Evolutionary conservation across 1,284 basidiomycete genomes (phyloP).

Genomic region (Malassezia obtusa): DNA sequence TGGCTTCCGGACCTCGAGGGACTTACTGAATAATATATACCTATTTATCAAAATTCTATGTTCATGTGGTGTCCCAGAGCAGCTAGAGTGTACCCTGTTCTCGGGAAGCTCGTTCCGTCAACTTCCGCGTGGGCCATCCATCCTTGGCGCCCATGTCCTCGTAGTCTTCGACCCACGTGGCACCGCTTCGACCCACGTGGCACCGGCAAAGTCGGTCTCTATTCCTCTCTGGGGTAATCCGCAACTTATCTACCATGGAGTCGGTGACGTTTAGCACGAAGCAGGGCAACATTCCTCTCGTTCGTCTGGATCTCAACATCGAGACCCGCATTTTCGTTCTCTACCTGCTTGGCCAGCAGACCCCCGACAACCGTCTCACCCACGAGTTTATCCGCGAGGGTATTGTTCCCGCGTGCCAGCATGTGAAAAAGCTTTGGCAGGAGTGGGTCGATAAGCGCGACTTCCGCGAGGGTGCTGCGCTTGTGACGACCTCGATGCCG

Average conservation of each 20-base stretch:
- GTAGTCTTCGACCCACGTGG: too few species aligned
- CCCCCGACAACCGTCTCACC: conserved; percentile 62
- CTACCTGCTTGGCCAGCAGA: conserved; percentile 30
- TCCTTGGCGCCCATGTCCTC: too few species aligned
- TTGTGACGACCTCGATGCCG: conserved; percentile 30
- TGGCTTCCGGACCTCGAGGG: conserved; percentile 33
- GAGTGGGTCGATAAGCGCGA: conserved; percentile 31
- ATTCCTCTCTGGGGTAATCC: background rate
- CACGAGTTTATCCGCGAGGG: conserved; percentile 55
- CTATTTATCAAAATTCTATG: too few species aligned
- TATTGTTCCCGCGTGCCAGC: conserved; percentile 63
- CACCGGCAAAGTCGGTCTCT: too few species aligned
- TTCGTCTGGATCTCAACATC: conserved; percentile 20
- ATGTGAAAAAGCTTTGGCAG: conserved; percentile 70
- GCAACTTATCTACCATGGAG: conserved; percentile 1
- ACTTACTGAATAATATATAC: background rate
- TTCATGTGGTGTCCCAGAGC: too few species aligned
- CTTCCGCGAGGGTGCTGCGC: conserved; percentile 27
- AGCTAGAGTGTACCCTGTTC: too few species aligned
- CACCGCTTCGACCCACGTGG: too few species aligned
- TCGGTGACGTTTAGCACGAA: conserved; percentile 2
- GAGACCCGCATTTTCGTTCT: conserved; percentile 28
- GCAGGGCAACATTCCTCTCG: conserved; percentile 12
- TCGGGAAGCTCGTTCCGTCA: too few species aligned
- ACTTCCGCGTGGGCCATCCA: too few species aligned